Evolutionary conservation across 441 rosid genomes (phyloP), one percentile per base, ranked within the genome.

Genomic region (Bruguiera hainesii): DNA sequence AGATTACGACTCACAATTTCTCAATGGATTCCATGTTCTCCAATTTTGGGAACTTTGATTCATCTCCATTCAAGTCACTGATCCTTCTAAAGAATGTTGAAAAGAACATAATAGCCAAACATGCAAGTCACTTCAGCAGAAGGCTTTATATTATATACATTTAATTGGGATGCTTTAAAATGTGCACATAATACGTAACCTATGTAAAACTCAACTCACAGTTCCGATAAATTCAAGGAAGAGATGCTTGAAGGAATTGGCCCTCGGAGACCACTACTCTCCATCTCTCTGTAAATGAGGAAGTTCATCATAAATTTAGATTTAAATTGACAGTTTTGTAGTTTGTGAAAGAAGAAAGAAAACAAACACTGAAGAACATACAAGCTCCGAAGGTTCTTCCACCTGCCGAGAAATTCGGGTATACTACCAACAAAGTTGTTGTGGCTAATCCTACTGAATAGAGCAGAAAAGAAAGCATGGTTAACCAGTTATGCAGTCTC

Each of bases 241-340:
- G 78, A 68, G 48, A 83, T 68, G 49, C 61, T 68, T 2, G 77
- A 46, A 70, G 87, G 84, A 67, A 80, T 78, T 10, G 87, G 84
- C 63, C 82, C 87, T 75, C 72, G 58, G 69, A 83, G 69, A 72
- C 83, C 81, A 61, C 80, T 65, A 6, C 79, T 81, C 63, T 79
- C 83, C 62, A 83, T 75, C 79, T 78, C 84, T 46, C 83, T 83
- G 71, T 61, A 49, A 61, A 23, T 18, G 16, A 42, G 19, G 21
- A 50, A 5, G 64, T 51, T 23, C 21, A 23, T 59, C 60, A 60
- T 10, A 16, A 15, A 48, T 52, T 49, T 10, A 21, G 18, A 50
- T 19, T 52, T 25, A 61, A 29, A 7, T n/a, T 30, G n/a, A 3
- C 4, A 21, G 10, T 0, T 3, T 4, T 16, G 20, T 21, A n/a